Percentiles rank a stretch among this genome's conserved stretches.
These are phyloP conservation scores for Alternaria ethzedia DNA, from an alignment of 2,329 filamentous ascomycete species.

Conservation along the genomic window DNA sequence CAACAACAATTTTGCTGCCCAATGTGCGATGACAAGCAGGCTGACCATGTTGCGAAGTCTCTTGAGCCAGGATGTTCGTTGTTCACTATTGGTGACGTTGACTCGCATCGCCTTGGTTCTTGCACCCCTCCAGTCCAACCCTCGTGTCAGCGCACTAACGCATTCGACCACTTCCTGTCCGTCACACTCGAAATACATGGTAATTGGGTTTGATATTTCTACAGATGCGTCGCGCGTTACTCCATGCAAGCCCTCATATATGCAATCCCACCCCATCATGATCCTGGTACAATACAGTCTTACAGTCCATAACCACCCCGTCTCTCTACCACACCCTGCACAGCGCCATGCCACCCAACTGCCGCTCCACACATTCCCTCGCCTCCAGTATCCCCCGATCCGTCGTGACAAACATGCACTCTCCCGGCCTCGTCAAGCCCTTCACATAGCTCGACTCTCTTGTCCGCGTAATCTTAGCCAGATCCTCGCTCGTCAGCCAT, in stretches of 20 bases:
- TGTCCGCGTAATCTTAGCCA: conserved; percentile 73
- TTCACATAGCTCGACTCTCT: conserved; percentile 70
- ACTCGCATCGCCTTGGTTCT: conserved; percentile 1
- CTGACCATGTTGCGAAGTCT: neutral
- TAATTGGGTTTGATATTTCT: conserved; percentile 7
- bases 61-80: neutral
- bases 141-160: neutral
- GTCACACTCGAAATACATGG: neutral
- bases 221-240: conserved; percentile 8
- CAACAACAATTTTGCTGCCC: neutral
- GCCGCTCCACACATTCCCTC: conserved; percentile 80
- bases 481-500: conserved; percentile 66
- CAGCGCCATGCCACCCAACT: conserved; percentile 79
- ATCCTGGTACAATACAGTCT: conserved; percentile 8
- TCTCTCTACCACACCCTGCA: conserved; percentile 64
- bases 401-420: conserved; percentile 81
- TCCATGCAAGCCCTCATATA: neutral
- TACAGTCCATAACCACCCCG: conserved; percentile 6
- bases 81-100: conserved; percentile 1
- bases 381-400: conserved; percentile 80
- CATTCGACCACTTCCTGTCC: neutral
- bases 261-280: neutral
- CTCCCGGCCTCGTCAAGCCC: conserved; percentile 76
- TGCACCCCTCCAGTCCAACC: neutral
- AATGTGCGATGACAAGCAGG: neutral